These are phyloP conservation scores for Xylaria intraflava DNA, from an alignment of 495 filamentous ascomycete species.

Conservation along the genomic window DNA sequence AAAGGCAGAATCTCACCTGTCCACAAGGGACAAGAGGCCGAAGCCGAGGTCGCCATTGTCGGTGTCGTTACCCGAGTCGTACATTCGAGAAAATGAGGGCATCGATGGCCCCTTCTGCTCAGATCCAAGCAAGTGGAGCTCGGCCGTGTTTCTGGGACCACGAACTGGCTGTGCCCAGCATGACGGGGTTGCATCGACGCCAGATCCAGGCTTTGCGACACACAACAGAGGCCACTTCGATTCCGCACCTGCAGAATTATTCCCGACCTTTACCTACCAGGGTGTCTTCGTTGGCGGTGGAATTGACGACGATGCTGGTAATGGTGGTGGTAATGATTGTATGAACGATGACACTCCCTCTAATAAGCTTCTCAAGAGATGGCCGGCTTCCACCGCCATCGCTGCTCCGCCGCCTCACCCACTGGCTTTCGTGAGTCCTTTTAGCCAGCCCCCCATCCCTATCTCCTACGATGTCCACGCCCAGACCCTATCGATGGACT, in stretches of 20 bases:
- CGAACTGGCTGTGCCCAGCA: background rate
- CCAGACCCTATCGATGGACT: conserved; percentile 3
- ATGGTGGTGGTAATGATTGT: background rate
- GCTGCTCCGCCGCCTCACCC: background rate
- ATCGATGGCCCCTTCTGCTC: background rate
- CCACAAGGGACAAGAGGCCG: conserved; percentile 3
- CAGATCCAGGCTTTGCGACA: background rate
- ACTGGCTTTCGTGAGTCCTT: background rate
- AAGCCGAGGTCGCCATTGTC: conserved; percentile 3
- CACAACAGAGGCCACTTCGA: background rate
- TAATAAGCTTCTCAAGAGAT: conserved; percentile 1
- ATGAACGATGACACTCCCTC: background rate
- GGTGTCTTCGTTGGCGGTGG: background rate
- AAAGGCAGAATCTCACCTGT: background rate
- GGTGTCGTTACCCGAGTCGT: conserved; percentile 5
- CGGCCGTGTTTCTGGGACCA: background rate
- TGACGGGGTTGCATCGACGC: background rate
- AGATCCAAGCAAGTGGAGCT: background rate
- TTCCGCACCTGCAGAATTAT: background rate
- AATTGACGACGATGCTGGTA: too few relatives aligned
- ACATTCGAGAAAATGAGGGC: conserved; percentile 1
- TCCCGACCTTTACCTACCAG: background rate
- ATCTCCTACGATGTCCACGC: conserved; percentile 8
- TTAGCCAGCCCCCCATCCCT: conserved; percentile 1
- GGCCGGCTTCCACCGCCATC: background rate